These are phyloP conservation scores for Alternaria hordeiaustralica DNA, from an alignment of 2,329 filamentous ascomycete species.

Conservation along the genomic window DNA sequence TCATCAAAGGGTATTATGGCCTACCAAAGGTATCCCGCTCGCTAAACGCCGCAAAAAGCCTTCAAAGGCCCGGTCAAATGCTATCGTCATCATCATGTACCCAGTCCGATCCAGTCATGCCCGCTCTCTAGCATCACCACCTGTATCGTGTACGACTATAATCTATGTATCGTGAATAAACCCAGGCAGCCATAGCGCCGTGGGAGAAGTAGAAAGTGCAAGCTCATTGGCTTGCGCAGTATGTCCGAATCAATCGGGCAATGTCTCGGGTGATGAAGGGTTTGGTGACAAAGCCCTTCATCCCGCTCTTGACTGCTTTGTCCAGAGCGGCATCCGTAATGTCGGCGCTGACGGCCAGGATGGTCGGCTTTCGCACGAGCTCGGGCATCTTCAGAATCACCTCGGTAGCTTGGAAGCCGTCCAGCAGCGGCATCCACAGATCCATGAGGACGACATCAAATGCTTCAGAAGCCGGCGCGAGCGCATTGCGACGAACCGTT, in stretches of 20 bases:
- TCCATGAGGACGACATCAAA: constrained; percentile 76
- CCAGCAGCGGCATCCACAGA: constrained; percentile 78
- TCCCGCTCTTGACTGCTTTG: constrained; percentile 66
- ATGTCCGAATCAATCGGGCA: constrained; percentile 64
- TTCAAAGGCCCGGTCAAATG: constrained; percentile 11
- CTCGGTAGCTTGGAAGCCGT: constrained; percentile 72
- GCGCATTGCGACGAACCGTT: constrained; percentile 58
- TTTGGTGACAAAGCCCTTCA: constrained; percentile 73
- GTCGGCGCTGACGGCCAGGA: constrained; percentile 71
- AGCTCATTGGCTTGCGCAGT: constrained; percentile 42
- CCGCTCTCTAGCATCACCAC: neutral
- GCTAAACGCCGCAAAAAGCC: constrained; percentile 14
- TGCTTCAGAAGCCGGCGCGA: constrained; percentile 31
- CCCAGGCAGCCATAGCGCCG: constrained; percentile 7
- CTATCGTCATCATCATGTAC: constrained; percentile 28
- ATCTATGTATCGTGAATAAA: constrained; percentile 17
- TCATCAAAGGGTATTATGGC: constrained; percentile 20
- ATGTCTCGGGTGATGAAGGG: constrained; percentile 69
- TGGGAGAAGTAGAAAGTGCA: neutral
- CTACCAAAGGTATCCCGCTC: constrained; percentile 7
- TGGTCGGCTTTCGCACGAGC: constrained; percentile 44
- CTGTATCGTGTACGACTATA: constrained; percentile 13
- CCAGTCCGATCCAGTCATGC: constrained; percentile 11
- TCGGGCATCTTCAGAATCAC: constrained; percentile 62
- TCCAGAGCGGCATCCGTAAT: constrained; percentile 69